A percentile compares a stretch with the other conserved stretches of the same genome.
phyloP scores from a whole-genome alignment of 495 filamentous ascomycete species.

The Neurospora terricola region DNA sequence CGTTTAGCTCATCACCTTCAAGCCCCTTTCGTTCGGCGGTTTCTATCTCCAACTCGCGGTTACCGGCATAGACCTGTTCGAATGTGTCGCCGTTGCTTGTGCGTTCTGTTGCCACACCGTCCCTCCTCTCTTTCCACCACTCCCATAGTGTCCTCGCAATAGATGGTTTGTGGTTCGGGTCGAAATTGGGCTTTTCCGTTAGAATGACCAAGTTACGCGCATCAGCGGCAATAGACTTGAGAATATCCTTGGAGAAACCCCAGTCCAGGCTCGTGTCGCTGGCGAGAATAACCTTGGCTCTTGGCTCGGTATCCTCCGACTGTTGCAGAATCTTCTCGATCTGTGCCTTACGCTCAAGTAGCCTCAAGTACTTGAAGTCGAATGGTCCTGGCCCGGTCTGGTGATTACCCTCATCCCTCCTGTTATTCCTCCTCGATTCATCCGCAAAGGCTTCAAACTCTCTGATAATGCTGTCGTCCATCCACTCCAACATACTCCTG shows the following conservation, averaged over 20 bases:
- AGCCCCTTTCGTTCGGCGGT: constrained; percentile 54
- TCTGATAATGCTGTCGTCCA: constrained; percentile 85
- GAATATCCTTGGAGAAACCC: constrained; percentile 85
- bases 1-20: constrained; percentile 58
- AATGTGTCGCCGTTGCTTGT: constrained; percentile 47
- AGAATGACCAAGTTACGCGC: constrained; percentile 73
- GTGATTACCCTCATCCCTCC: constrained; percentile 26
- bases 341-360: constrained; percentile 67
- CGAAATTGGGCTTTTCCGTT: constrained; percentile 52
- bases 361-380: constrained; percentile 75
- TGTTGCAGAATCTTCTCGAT: constrained; percentile 51
- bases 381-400: constrained; percentile 60
- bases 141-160: constrained; percentile 57
- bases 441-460: constrained; percentile 77
- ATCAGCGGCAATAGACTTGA: constrained; percentile 64
- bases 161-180: constrained; percentile 24
- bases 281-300: constrained; percentile 73
- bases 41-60: constrained; percentile 48
- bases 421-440: constrained; percentile 34
- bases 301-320: constrained; percentile 25
- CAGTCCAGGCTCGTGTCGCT: constrained; percentile 85
- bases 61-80: constrained; percentile 55
- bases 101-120: constrained; percentile 52
- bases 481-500: constrained; percentile 97
- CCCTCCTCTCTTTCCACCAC: constrained; percentile 59